Evolutionary conservation across 805 yeast species (phyloP).

Genomic region (Candida khao-thaluensis): DNA sequence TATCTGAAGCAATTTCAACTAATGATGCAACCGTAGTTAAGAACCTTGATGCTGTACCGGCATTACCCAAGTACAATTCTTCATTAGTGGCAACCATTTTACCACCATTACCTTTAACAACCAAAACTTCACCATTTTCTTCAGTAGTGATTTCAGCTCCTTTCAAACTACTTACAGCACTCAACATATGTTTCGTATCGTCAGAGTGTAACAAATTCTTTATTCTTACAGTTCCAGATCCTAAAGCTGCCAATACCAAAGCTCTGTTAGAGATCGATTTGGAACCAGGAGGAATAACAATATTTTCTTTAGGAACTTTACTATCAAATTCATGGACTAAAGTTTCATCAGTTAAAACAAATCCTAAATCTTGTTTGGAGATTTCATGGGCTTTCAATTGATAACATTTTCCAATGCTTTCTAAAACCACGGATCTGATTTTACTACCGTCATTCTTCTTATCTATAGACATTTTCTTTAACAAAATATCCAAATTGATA

Average conservation of each 20-base stretch:
- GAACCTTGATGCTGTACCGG: slow-evolving; percentile 97
- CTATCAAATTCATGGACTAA: slow-evolving; percentile 57
- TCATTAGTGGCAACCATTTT: slow-evolving; percentile 59
- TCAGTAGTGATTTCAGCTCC: slow-evolving; percentile 84
- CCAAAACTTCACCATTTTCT: slow-evolving; percentile 86
- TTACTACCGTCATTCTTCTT: slow-evolving; percentile 93
- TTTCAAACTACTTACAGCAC: slow-evolving; percentile 73
- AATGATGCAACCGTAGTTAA: slow-evolving; percentile 90
- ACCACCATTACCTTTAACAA: slow-evolving; percentile 86
- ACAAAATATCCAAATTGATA: slow-evolving; percentile 72
- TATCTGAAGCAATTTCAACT: slow-evolving; percentile 45
- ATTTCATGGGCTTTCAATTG: slow-evolving; percentile 87
- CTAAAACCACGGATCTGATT: slow-evolving; percentile 82
- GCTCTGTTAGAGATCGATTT: slow-evolving; percentile 97
- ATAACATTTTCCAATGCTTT: slow-evolving; percentile 83
- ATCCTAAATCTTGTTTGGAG: slow-evolving; percentile 73
- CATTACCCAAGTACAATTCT: slow-evolving; percentile 87
- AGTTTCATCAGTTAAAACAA: slow-evolving; percentile 80
- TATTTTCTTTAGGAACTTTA: slow-evolving; percentile 35
- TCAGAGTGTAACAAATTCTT: slow-evolving; percentile 91
- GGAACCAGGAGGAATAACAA: slow-evolving; percentile 88
- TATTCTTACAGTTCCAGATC: slow-evolving; percentile 78
- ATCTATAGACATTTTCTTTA: slow-evolving; percentile 90
- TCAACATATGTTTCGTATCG: slow-evolving; percentile 92
- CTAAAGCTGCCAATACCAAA: slow-evolving; percentile 86